Percentiles rank a stretch among this genome's conserved stretches.
Conservation (phyloP, 352 stramenopile species). For the Thraustotheca clavata region DNA sequence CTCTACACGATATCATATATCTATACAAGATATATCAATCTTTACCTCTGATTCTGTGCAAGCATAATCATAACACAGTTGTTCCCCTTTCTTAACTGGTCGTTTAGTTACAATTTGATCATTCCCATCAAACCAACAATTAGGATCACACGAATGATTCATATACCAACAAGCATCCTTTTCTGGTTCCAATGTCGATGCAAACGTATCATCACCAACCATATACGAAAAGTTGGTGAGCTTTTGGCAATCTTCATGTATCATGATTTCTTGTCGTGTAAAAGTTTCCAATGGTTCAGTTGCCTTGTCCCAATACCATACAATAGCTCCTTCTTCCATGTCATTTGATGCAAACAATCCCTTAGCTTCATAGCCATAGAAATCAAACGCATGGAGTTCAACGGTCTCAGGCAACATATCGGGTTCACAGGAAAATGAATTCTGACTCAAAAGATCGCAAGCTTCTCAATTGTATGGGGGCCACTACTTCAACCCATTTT, state of each 20-base stretch:
- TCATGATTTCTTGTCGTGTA: constrained; percentile 14
- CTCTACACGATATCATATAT: neutral
- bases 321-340: neutral
- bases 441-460: neutral
- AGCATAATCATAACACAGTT: constrained; percentile 21
- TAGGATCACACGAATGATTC: constrained; percentile 19
- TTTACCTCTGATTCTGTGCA: constrained; percentile 20
- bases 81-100: constrained; percentile 14
- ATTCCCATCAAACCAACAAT: constrained; percentile 22
- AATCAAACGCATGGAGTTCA: constrained; percentile 7
- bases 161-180: constrained; percentile 17
- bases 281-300: constrained; percentile 17
- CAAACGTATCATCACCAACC: constrained; percentile 19
- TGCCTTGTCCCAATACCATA: constrained; percentile 19
- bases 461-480: neutral
- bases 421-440: constrained; percentile 14
- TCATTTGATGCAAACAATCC: constrained; percentile 17
- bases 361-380: constrained; percentile 16
- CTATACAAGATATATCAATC: neutral
- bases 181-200: constrained; percentile 6
- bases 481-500: constrained; percentile 4
- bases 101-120: constrained; percentile 16
- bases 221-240: constrained; percentile 21
- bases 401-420: constrained; percentile 16
- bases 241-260: constrained; percentile 12